These are phyloP conservation scores for Chytriomyces sp. DNA, from an alignment of 192 early-diverging fungal species.

Conservation along the genomic window DNA sequence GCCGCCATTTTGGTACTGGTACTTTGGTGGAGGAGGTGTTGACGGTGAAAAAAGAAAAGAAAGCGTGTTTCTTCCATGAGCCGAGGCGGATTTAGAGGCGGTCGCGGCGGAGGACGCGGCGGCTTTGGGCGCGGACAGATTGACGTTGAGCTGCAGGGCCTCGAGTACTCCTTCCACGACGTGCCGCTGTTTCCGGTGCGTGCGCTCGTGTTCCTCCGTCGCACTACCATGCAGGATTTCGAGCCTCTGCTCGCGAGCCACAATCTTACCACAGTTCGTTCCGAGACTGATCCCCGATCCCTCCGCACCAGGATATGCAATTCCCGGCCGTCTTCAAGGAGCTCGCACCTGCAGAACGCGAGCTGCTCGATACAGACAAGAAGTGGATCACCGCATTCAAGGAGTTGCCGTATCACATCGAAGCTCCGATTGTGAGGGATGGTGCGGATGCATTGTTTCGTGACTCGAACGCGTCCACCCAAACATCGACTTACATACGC, in stretches of 20 bases:
- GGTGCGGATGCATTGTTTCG: neutral
- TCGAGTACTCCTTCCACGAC: conserved; percentile 29
- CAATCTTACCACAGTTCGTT: too few relatives aligned
- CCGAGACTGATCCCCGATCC: too few relatives aligned
- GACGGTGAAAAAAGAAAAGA: conserved; percentile 10
- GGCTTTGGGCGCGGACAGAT: neutral
- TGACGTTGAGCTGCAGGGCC: conserved; percentile 9
- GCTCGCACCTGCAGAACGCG: neutral
- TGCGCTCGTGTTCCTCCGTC: neutral
- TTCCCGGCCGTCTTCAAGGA: conserved; percentile 19
- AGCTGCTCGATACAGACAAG: conserved; percentile 27
- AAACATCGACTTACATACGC: neutral
- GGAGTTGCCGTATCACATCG: conserved; percentile 28
- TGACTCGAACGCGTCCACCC: too few relatives aligned
- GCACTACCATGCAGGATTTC: neutral
- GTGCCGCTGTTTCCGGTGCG: conserved; percentile 27
- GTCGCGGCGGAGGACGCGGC: conserved; percentile 2
- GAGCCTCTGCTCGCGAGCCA: neutral
- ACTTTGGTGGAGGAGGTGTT: conserved; percentile 14
- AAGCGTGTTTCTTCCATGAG: neutral
- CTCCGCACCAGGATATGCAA: conserved; percentile 19
- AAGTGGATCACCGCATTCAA: conserved; percentile 17
- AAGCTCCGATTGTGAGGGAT: conserved; percentile 18
- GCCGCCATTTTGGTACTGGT: conserved; percentile 18
- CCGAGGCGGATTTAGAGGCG: conserved; percentile 25